These are phyloP conservation scores for Eremomyces bilateralis DNA, from an alignment of 495 filamentous ascomycete species.

Conservation along the genomic window DNA sequence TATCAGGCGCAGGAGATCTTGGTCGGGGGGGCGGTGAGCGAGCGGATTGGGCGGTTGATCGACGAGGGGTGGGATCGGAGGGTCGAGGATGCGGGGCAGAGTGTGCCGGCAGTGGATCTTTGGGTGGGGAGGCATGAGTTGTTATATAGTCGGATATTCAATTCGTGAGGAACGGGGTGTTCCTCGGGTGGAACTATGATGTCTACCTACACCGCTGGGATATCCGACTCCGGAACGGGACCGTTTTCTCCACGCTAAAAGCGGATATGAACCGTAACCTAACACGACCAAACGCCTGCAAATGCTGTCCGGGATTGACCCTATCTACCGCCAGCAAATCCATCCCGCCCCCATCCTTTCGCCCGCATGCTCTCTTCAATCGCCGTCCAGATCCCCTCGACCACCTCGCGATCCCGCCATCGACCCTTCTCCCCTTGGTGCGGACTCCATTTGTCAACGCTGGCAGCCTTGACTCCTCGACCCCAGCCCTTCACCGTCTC, in stretches of 20 bases:
- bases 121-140: slow-evolving; percentile 92
- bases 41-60: slow-evolving; percentile 38
- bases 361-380: slow-evolving; percentile 76
- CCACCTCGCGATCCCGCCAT: slow-evolving; percentile 83
- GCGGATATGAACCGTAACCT: no score
- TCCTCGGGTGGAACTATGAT: no score
- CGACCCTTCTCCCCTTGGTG: slow-evolving; percentile 29
- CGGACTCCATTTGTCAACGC: slow-evolving; percentile 49
- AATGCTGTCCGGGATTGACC: no score
- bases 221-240: no score
- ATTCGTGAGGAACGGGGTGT: no score
- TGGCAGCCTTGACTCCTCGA: slow-evolving; percentile 48
- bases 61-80: slow-evolving; percentile 28
- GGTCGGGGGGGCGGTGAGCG: slow-evolving; percentile 40
- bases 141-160: slow-evolving; percentile 91
- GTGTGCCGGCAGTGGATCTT: slow-evolving; percentile 68
- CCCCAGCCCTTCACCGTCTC: slow-evolving; percentile 63
- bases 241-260: no score
- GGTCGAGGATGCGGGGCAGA: slow-evolving; percentile 68
- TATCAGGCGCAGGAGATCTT: slow-evolving; percentile 79
- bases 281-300: no score
- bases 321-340: no score
- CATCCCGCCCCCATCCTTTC: slow-evolving; percentile 61
- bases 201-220: no score
- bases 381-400: slow-evolving; percentile 77